Conservation (phyloP, 805 yeast genomes). For the Candida manassasensis region DNA sequence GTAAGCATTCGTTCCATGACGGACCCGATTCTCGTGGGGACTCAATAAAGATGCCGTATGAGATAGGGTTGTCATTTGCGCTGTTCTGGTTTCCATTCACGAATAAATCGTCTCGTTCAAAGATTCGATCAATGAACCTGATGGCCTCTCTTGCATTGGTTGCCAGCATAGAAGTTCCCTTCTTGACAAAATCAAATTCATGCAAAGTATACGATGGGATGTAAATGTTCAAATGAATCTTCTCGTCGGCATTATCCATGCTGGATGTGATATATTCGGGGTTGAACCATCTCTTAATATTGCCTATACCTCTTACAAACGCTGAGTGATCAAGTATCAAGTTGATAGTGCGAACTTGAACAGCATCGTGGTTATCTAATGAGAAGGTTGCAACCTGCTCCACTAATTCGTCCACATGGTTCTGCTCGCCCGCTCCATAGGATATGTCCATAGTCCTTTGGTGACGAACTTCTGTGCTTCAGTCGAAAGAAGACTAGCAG, state of each 20-base stretch:
- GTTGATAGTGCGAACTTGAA: conserved; percentile 17
- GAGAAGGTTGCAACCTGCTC: not conserved
- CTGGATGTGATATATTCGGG: conserved; percentile 28
- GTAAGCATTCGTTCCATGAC: conserved; percentile 44
- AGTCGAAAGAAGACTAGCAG: no score
- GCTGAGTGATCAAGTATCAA: conserved; percentile 66
- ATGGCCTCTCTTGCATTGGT: conserved; percentile 65
- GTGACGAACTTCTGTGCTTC: no score
- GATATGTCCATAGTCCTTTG: conserved; percentile 8
- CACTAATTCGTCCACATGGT: conserved; percentile 4
- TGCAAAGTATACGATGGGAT: conserved; percentile 55
- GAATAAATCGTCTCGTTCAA: conserved; percentile 18
- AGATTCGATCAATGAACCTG: conserved; percentile 49
- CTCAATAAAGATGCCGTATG: conserved; percentile 26
- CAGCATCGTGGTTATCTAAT: not conserved
- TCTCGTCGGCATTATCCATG: conserved; percentile 15
- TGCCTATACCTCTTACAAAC: conserved; percentile 63
- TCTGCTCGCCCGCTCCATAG: not conserved
- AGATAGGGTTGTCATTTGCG: conserved; percentile 7
- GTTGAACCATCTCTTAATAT: conserved; percentile 58
- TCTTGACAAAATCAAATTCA: conserved; percentile 55
- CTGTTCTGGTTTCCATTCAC: conserved; percentile 9
- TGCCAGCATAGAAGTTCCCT: conserved; percentile 51
- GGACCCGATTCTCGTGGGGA: conserved; percentile 44
- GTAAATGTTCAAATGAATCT: conserved; percentile 32